Conservation (phyloP, 1,284 basidiomycete species). For the Papiliotrema flavescens region DNA sequence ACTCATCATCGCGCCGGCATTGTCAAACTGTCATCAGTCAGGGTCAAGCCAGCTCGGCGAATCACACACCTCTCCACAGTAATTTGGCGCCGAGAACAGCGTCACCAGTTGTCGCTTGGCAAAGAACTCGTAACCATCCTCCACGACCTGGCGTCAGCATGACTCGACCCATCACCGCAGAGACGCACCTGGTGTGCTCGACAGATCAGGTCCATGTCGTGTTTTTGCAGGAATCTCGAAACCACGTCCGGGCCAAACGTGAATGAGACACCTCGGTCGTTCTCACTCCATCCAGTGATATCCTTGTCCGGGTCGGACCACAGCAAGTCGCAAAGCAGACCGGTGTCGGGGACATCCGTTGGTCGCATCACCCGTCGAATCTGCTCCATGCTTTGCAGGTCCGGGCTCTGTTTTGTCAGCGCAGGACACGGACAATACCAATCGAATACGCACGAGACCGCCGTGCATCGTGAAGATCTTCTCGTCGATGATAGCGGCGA, state of each 20-base stretch:
- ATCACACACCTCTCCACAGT: constrained; percentile 70
- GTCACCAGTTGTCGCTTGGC: constrained; percentile 97
- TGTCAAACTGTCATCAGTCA: constrained; percentile 68
- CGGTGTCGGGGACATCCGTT: constrained; percentile 97
- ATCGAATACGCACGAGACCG: constrained; percentile 45
- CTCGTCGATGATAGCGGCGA: constrained; percentile 61
- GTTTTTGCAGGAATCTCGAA: constrained; percentile 95
- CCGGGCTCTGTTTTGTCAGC: constrained; percentile 87
- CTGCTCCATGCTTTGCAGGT: constrained; percentile 99
- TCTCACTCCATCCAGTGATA: constrained; percentile 99
- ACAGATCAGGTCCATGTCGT: constrained; percentile 99
- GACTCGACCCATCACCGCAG: constrained; percentile 7
- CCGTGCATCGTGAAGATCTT: constrained; percentile 59
- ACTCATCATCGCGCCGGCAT: constrained; percentile 99
- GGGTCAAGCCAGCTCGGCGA: background rate
- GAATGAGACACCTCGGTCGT: constrained; percentile 90
- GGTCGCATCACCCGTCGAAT: constrained; percentile 99
- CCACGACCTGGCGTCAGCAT: constrained; percentile 68
- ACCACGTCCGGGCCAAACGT: constrained; percentile 94
- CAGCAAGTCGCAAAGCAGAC: constrained; percentile 89
- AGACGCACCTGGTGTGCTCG: constrained; percentile 83
- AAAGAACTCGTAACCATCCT: constrained; percentile 99
- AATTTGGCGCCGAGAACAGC: constrained; percentile 96
- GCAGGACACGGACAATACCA: background rate
- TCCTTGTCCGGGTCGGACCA: constrained; percentile 99